Base-by-base conservation (phyloP, 179 eudicot species). In the Beta lomatogona region DNA sequence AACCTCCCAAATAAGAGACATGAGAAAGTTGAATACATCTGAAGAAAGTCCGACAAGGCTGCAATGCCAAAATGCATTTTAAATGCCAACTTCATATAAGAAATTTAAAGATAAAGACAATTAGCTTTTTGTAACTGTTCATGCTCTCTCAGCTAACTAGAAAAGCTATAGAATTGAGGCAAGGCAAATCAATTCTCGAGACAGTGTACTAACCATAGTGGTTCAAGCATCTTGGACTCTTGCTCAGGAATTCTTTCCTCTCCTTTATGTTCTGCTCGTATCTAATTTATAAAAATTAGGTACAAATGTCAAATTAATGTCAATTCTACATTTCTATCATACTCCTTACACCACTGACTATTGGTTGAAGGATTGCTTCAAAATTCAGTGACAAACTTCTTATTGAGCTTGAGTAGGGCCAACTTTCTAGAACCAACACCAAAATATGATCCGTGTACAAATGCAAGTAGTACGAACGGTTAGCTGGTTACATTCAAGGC, bases 1-100 rank as follows among this genome's bases (percentile, higher is more conserved):
- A 83, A 83, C 81, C 78, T 88, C 79, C 89, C 88, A 87, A 82
- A 75, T 53, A 71, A 64, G 81, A 63, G 59, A 79, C 67, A 63
- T 19, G 31, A 48, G 60, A 52, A 73, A 16, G 36, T 71, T 52
- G 11, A 31, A 50, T 48, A 70, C n/a, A 71, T 21, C 75, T 22
- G 2, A 70, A 70, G 55, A 46, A 36, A 36, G 0, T 1, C 2
- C 0, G 2, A 36, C 12, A 48, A 8, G 10, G 21, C 6, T 21
- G 9, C 16, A 3, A 64, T 64, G 16, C 88, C 88, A 86, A 76
- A 65, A 46, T 73, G 13, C 16, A 75, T 46, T 25, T 74, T 69
- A 31, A 77, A 82, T 59, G 70, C 67, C 63, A 58, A 68, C 11
- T 46, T 25, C 25, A 71, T 52, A 12, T 58, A 55, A 52, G 28